A percentile compares a stretch with the other conserved stretches of the same genome.
phyloP scores from a whole-genome alignment of 23 red algal genomes.

The Agarophyton chilense region DNA sequence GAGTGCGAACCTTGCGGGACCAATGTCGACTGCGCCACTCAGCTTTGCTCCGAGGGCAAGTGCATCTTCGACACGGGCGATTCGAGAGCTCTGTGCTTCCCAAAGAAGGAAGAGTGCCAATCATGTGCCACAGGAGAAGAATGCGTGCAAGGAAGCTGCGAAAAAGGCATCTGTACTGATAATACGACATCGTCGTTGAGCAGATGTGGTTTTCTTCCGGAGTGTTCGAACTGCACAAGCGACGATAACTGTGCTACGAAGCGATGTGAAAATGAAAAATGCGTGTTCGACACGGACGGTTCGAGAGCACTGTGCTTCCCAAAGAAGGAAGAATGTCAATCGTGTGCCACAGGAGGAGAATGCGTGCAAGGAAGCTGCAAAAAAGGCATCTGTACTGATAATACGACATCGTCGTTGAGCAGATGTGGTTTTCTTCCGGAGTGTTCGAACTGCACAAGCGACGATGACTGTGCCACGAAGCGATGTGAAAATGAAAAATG shows the following conservation, averaged over 20 bases:
- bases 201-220: conserved; percentile 15
- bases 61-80: conserved; percentile 36
- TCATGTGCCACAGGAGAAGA: not conserved
- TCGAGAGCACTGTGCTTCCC: conserved; percentile 40
- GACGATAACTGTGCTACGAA: conserved; percentile 33
- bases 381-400: conserved; percentile 9
- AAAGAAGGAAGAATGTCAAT: conserved; percentile 22
- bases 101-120: conserved; percentile 20
- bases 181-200: not conserved
- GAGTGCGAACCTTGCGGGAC: not conserved
- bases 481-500: conserved; percentile 30
- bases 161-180: conserved; percentile 10
- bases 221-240: conserved; percentile 18
- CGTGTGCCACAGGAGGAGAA: not conserved
- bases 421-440: conserved; percentile 26
- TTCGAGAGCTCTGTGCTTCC: conserved; percentile 39
- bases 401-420: not conserved
- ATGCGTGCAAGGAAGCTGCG: conserved; percentile 32
- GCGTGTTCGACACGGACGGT: conserved; percentile 31
- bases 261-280: conserved; percentile 6
- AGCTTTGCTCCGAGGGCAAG: conserved; percentile 10
- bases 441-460: conserved; percentile 11
- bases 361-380: conserved; percentile 36
- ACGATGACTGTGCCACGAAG: conserved; percentile 34
- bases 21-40: not conserved